phyloP scores from a whole-genome alignment of 2,329 filamentous ascomycete genomes.

The Aspergillus latus region DNA sequence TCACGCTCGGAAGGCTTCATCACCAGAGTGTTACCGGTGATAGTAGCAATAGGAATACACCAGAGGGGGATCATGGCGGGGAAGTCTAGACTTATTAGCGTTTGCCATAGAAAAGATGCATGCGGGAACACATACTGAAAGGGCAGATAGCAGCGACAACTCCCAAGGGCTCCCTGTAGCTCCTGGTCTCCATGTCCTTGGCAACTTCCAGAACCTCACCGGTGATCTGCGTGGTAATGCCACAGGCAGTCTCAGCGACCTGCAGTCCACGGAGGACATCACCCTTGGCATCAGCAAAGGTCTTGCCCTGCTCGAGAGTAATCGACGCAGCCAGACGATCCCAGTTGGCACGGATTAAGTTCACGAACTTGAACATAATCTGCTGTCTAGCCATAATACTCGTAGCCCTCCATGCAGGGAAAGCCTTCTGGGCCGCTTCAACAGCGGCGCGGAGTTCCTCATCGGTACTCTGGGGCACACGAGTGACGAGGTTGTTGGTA shows the following conservation, averaged over 20 bases:
- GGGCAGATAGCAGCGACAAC: slow-evolving; percentile 66
- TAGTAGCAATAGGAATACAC: slow-evolving; percentile 64
- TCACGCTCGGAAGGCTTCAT: slow-evolving; percentile 68
- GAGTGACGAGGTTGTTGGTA: slow-evolving; percentile 66
- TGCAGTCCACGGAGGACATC: slow-evolving; percentile 66
- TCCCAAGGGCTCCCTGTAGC: slow-evolving; percentile 64
- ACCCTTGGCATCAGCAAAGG: slow-evolving; percentile 65
- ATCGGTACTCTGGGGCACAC: slow-evolving; percentile 65
- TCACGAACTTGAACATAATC: slow-evolving; percentile 67
- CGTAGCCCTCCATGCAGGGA: slow-evolving; percentile 61
- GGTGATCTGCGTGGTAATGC: slow-evolving; percentile 65
- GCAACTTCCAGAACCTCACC: slow-evolving; percentile 68
- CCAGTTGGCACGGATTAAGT: slow-evolving; percentile 64
- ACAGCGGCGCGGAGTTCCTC: slow-evolving; percentile 63
- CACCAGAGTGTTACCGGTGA: slow-evolving; percentile 65
- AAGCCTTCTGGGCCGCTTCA: slow-evolving; percentile 62
- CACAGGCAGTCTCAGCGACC: slow-evolving; percentile 66
- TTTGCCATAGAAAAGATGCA: slow-evolving; percentile 1
- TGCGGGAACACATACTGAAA: slow-evolving; percentile 53
- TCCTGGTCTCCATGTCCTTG: slow-evolving; percentile 69
- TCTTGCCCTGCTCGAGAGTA: slow-evolving; percentile 68
- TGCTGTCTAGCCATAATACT: slow-evolving; percentile 62
- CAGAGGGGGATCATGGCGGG: slow-evolving; percentile 70
- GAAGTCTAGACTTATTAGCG: slow-evolving; percentile 53
- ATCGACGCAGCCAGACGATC: slow-evolving; percentile 65